Percentiles rank a stretch among this genome's conserved stretches.
Conservation (phyloP, 1,139 yeast species). For the Wickerhamomyces sp. region DNA sequence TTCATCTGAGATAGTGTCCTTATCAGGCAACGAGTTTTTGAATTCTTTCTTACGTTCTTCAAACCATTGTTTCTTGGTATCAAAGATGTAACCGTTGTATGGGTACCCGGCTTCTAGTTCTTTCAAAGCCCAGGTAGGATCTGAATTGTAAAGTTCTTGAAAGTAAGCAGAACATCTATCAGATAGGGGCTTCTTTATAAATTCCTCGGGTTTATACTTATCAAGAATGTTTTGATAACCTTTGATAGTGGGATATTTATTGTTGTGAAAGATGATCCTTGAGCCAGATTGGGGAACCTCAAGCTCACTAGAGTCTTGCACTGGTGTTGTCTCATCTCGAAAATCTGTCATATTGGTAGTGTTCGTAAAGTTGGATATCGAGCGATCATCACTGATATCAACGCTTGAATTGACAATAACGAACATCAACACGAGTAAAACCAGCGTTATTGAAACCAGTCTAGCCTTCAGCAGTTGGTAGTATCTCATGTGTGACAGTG, state of each 20-base stretch:
- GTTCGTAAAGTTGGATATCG: neutral
- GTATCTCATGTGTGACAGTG: neutral
- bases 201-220: constrained; percentile 12
- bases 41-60: constrained; percentile 14
- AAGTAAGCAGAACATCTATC: constrained; percentile 28
- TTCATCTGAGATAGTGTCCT: constrained; percentile 12
- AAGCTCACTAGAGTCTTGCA: no score
- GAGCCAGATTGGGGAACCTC: neutral
- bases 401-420: neutral
- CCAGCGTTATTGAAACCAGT: neutral
- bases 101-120: constrained; percentile 19
- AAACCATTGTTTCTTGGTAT: constrained; percentile 18
- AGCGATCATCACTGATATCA: neutral
- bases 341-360: no score
- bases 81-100: constrained; percentile 21
- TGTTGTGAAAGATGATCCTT: constrained; percentile 13
- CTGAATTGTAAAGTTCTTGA: constrained; percentile 16
- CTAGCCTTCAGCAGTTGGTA: neutral
- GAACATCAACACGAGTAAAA: neutral
- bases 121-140: constrained; percentile 26
- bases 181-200: constrained; percentile 9
- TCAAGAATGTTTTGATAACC: constrained; percentile 17
- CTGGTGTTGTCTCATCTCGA: no score
- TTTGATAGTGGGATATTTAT: constrained; percentile 15
- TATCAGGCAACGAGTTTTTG: constrained; percentile 10